A percentile compares a stretch with the other conserved stretches of the same genome.
Evolutionary conservation across 2,329 filamentous ascomycete species (phyloP).

Genomic region (Monilinia aucupariae): DNA sequence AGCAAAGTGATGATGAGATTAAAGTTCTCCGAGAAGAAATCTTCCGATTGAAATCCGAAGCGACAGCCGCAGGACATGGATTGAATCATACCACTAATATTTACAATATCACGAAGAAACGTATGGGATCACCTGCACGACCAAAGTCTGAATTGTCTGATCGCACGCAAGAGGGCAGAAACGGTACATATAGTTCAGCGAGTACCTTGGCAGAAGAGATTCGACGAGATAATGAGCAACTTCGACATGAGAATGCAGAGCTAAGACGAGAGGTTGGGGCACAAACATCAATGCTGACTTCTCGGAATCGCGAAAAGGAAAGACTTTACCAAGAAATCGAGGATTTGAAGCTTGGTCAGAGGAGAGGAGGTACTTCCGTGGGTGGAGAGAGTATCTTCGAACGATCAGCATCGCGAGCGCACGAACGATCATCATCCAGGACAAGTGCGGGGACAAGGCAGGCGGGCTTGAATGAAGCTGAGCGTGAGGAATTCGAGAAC

Average conservation of each 20-base stretch:
- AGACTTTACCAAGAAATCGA: slow-evolving; percentile 95
- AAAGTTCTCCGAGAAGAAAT: slow-evolving; percentile 78
- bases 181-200: slow-evolving; percentile 50
- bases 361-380: slow-evolving; percentile 60
- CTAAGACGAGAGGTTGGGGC: slow-evolving; percentile 87
- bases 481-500: slow-evolving; percentile 80
- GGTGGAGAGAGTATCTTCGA: slow-evolving; percentile 89
- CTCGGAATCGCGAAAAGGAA: slow-evolving; percentile 90
- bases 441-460: slow-evolving; percentile 43
- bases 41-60: slow-evolving; percentile 62
- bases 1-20: slow-evolving; percentile 87
- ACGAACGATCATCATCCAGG: slow-evolving; percentile 67
- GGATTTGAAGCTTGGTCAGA: slow-evolving; percentile 83
- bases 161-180: slow-evolving; percentile 42
- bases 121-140: slow-evolving; percentile 41
- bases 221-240: slow-evolving; percentile 61
- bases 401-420: slow-evolving; percentile 82
- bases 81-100: slow-evolving; percentile 60
- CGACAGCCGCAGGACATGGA: slow-evolving; percentile 35
- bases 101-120: slow-evolving; percentile 54
- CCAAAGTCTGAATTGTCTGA: slow-evolving; percentile 45
- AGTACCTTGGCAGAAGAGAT: slow-evolving; percentile 73
- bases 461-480: slow-evolving; percentile 58
- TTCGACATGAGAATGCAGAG: slow-evolving; percentile 89
- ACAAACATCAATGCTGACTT: slow-evolving; percentile 96